A percentile compares a stretch with the other conserved stretches of the same genome.
Evolutionary conservation across 1,139 yeast genomes (phyloP).

Genomic region (Yamadazyma triangularis): DNA sequence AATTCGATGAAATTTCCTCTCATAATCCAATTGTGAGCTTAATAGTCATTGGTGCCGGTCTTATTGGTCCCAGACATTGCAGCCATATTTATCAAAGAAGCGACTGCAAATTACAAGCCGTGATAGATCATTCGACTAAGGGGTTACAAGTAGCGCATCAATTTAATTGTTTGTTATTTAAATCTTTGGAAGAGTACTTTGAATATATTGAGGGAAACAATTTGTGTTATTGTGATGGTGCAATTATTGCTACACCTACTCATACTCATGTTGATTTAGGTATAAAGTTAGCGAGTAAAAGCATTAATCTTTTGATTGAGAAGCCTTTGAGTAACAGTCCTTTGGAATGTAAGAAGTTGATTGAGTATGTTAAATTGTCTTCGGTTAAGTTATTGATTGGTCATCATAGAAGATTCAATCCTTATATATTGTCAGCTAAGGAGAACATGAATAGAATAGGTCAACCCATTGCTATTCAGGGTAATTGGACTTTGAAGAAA

Average conservation of each 20-base stretch:
- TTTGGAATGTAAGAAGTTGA: constrained; percentile 30
- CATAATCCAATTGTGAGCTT: too few species aligned
- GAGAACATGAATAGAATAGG: constrained; percentile 27
- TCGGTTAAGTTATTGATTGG: constrained; percentile 35
- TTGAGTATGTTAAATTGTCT: constrained; percentile 19
- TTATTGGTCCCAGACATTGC: constrained; percentile 40
- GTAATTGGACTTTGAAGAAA: constrained; percentile 38
- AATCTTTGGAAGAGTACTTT: constrained; percentile 23
- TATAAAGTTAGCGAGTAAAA: constrained; percentile 28
- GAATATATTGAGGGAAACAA: constrained; percentile 19
- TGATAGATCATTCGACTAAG: constrained; percentile 31
- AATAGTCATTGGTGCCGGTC: constrained; percentile 28
- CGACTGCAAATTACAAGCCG: constrained; percentile 14
- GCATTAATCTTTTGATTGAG: constrained; percentile 36
- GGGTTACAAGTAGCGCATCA: constrained; percentile 20
- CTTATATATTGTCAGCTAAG: constrained; percentile 35
- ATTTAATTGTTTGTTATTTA: constrained; percentile 23
- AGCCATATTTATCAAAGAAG: constrained; percentile 21
- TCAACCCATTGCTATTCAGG: constrained; percentile 33
- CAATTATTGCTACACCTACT: constrained; percentile 41
- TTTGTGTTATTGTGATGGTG: constrained; percentile 33
- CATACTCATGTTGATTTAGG: constrained; percentile 36
- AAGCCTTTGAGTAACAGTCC: constrained; percentile 40
- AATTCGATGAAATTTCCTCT: too few species aligned
- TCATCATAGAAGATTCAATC: constrained; percentile 43